These are phyloP conservation scores for Bacidia rubella DNA, from an alignment of 495 filamentous ascomycete species.

Conservation along the genomic window DNA sequence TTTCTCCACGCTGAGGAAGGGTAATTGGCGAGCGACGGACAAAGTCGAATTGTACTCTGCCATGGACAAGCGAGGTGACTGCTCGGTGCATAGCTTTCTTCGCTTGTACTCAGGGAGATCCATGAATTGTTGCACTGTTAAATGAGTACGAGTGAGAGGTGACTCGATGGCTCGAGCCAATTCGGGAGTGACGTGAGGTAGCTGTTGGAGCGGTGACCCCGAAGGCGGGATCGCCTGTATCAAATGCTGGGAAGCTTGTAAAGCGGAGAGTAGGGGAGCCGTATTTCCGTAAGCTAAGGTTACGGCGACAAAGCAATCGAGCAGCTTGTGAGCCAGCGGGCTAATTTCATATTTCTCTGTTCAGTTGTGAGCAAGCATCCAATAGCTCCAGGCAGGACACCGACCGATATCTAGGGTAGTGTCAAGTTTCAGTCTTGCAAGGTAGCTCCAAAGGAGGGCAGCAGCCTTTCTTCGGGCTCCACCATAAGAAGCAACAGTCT, in stretches of 20 bases:
- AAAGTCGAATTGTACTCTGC: constrained; percentile 65
- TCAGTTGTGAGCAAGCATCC: background rate
- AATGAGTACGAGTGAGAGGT: constrained; percentile 53
- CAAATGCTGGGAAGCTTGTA: constrained; percentile 64
- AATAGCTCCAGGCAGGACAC: constrained; percentile 14
- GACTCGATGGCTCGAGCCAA: constrained; percentile 67
- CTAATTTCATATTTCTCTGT: constrained; percentile 63
- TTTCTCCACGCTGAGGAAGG: constrained; percentile 72
- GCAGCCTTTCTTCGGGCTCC: constrained; percentile 71
- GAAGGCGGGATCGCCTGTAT: constrained; percentile 79
- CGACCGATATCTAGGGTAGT: constrained; percentile 56
- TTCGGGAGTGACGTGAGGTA: constrained; percentile 70
- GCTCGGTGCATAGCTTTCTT: constrained; percentile 49
- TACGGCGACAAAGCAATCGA: constrained; percentile 76
- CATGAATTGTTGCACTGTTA: constrained; percentile 81
- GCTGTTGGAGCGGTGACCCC: constrained; percentile 78
- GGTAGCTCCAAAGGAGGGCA: constrained; percentile 85
- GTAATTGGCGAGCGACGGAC: constrained; percentile 65
- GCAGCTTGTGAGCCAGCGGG: constrained; percentile 70
- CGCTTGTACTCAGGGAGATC: constrained; percentile 58
- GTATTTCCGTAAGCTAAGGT: constrained; percentile 77
- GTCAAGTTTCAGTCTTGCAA: constrained; percentile 70
- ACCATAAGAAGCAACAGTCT: constrained; percentile 54
- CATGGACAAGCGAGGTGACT: constrained; percentile 48
- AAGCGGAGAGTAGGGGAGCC: constrained; percentile 67